These are phyloP conservation scores for Paratinospora sagittata DNA, from an alignment of 164 flowering plant genomes.

Conservation along the genomic window DNA sequence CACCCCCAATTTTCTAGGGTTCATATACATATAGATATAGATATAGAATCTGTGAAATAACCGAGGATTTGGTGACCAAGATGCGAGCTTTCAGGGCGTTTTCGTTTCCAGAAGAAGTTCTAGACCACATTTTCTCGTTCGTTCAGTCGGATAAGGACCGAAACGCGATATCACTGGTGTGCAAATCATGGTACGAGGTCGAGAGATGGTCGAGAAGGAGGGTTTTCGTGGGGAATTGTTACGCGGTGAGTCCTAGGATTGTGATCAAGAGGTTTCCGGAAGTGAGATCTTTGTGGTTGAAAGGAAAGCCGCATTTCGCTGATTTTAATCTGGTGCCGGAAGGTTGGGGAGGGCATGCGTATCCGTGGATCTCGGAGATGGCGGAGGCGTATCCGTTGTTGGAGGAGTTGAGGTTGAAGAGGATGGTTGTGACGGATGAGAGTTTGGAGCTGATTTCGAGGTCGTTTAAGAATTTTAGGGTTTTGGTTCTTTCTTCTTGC, in stretches of 20 bases:
- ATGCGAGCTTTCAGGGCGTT: constrained; percentile 24
- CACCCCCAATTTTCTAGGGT: no score
- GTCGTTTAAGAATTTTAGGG: constrained; percentile 55
- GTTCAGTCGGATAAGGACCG: constrained; percentile 47
- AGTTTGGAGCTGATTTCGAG: constrained; percentile 59
- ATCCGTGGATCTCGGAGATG: constrained; percentile 67
- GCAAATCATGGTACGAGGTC: constrained; percentile 76
- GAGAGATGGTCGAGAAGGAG: constrained; percentile 56
- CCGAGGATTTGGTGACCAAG: not conserved
- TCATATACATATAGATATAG: no score
- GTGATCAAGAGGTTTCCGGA: constrained; percentile 60
- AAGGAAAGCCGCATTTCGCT: constrained; percentile 94
- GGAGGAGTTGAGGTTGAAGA: constrained; percentile 81
- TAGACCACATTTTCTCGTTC: constrained; percentile 86
- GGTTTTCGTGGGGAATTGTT: constrained; percentile 82
- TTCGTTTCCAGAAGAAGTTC: constrained; percentile 79
- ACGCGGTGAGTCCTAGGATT: constrained; percentile 51
- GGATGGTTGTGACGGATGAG: constrained; percentile 85
- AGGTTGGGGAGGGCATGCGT: constrained; percentile 77
- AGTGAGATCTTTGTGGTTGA: constrained; percentile 49
- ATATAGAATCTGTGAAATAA: no score
- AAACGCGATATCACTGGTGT: constrained; percentile 70
- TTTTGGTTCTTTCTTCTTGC: constrained; percentile 55
- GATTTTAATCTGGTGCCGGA: constrained; percentile 82
- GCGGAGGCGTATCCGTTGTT: constrained; percentile 38